Conservation (phyloP, 345 rosid species). For the Garcia nutans region DNA sequence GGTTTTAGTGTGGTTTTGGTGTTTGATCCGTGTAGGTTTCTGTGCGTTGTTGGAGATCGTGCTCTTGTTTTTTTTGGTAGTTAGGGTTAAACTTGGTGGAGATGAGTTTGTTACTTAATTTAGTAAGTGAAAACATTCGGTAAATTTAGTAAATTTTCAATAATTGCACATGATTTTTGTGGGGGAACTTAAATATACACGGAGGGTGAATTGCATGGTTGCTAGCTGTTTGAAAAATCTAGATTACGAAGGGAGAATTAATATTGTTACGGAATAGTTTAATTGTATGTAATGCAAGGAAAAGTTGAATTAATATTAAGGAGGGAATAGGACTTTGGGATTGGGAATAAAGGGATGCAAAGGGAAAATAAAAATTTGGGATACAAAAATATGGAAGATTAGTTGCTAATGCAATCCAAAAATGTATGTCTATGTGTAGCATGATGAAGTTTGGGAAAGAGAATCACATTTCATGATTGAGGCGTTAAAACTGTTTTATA, state of each 20-base stretch:
- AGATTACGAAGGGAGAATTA: not conserved
- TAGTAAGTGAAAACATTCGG: not conserved
- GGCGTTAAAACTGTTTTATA: not conserved
- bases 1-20: constrained; percentile 16
- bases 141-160: not conserved
- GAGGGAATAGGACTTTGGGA: not conserved
- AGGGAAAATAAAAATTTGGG: not conserved
- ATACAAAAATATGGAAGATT: too few species aligned
- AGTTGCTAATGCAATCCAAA: too few species aligned
- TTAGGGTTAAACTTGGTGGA: not conserved
- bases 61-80: not conserved
- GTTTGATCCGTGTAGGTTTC: constrained; percentile 26
- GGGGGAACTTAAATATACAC: not conserved
- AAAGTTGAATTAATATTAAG: too few species aligned
- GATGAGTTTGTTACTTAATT: not conserved
- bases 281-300: not conserved
- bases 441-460: not conserved
- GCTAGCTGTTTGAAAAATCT: not conserved
- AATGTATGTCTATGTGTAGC: not conserved
- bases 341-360: not conserved
- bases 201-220: too few species aligned
- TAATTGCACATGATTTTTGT: not conserved
- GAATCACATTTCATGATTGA: not conserved
- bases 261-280: not conserved
- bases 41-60: constrained; percentile 13